These are phyloP conservation scores for Physcomitrium patens DNA, from an alignment of 225 moss, liverwort and hornwort genomes.

Conservation along the genomic window DNA sequence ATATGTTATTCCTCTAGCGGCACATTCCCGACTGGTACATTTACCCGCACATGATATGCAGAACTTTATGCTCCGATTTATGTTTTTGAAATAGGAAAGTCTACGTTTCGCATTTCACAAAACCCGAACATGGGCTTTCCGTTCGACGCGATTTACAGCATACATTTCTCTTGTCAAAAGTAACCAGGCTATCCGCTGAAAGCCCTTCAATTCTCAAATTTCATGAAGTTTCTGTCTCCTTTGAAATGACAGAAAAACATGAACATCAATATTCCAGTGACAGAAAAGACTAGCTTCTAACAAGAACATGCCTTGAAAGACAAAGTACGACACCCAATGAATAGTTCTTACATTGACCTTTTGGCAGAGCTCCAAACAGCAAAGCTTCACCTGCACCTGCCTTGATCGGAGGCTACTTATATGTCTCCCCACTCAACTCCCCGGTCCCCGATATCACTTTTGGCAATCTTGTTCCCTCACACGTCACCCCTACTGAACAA, in stretches of 20 bases:
- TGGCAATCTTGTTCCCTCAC: slow-evolving; percentile 9
- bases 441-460: slow-evolving; percentile 34
- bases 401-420: slow-evolving; percentile 58
- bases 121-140: not conserved
- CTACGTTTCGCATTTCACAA: not conserved
- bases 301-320: too few species aligned
- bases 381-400: slow-evolving; percentile 58
- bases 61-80: too few species aligned
- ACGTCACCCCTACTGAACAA: not conserved
- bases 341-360: slow-evolving; percentile 68
- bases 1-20: slow-evolving; percentile 6
- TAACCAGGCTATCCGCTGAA: not conserved
- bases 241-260: not conserved
- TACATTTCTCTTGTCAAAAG: not conserved
- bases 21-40: not conserved
- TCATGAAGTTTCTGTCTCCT: not conserved
- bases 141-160: not conserved
- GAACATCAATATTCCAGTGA: not conserved
- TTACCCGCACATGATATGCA: not conserved
- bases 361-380: slow-evolving; percentile 82
- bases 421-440: slow-evolving; percentile 55
- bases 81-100: too few species aligned
- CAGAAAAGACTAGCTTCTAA: not conserved
- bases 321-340: not conserved
- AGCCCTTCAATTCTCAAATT: not conserved